Evolutionary conservation across 257 asterid genomes (phyloP), one percentile per base, ranked within the genome.

Genomic region (Prunella vulgaris): DNA sequence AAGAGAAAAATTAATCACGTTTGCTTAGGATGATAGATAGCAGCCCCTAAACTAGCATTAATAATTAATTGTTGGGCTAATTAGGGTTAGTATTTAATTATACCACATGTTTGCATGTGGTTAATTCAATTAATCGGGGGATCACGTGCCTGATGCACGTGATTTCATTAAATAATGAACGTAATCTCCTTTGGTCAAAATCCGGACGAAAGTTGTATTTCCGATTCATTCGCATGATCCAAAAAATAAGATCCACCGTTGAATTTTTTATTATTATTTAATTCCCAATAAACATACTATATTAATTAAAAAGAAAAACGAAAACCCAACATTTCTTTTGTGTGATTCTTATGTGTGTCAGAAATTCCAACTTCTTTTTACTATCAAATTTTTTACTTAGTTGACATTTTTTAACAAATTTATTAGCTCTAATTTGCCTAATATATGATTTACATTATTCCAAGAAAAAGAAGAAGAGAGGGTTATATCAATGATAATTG

Each of bases 31-130:
- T 33, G 49, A 70, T 46, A 22, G 52, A 25, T 25, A 40, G 20
- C 15, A 37, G 40, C 28, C 22, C 28, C 33, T 46, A 42, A 67
- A 46, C 13, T 25, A 40, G 38, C 51, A 32, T 49, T 38, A 8
- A 10, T 30, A 40, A 64, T 42, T 30, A 17, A 5, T 20, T 64
- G 65, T 49, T 49, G 38, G 68, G 68, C 32, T 66, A 66, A 42
- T 66, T 70, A 48, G 25, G 30, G 68, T 52, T 74, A 60, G 73
- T 35, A n/a, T 53, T 74, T 63, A 80, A 75, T 75, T 72, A 68
- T 25, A 54, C 66, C 90, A 86, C 90, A 71, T 88, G 88, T 59
- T 52, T 57, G 77, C 88, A 85, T 78, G 89, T 82, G 90, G 70
- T 37, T 63, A 70, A 27, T 70, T 15, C 48, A 7, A 61, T 67